Base-by-base conservation (phyloP, 2,329 filamentous ascomycete species). In the Venturia asperata region DNA sequence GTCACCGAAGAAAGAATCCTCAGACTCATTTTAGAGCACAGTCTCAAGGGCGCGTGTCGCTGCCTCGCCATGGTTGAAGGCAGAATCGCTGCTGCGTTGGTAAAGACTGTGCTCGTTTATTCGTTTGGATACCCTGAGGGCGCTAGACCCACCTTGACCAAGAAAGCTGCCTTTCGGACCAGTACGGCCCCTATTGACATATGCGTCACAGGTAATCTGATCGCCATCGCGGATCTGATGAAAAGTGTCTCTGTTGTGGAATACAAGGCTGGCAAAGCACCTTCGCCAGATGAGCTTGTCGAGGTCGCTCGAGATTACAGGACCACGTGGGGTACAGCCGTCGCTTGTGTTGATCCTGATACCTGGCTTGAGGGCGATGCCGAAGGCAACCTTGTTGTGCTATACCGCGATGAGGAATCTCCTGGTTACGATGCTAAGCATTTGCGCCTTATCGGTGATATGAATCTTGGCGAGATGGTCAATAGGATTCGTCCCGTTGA, bases 221-320 rank as follows among this genome's bases (percentile, higher is more conserved):
- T 99, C 68, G 91, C 90, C 0, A 87, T 97, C 11, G 90, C 88
- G 0, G 94, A 99, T 72, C 79, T 99, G 58, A 97, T 96, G 90
- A 97, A 97, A 77, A 96, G 91, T 1, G 81, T 96, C 30, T 87
- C 89, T 1, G 78, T 97, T 6, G 80, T 97, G 10, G 82, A 94
- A 72, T 94, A 88, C 72, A 79, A 81, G 0, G 74, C 80, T 27
- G 77, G 83, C 3, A 85, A 83, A 0, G 66, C 64, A 19, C 72
- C 71, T 24, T 75, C 83, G n/a, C 77, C 82, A 13, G 84, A 87
- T 64, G 83, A 80, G 63, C 80, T 97, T 9, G 80, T 81, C 0
- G 91, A 96, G 78, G 80, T 89, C 3, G 89, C 89, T 3, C 84
- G 92, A 24, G 91, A 97, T 73, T 91, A 88, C 70, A 86, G 93